phyloP scores from a whole-genome alignment of 2,329 filamentous ascomycete genomes.

The Neopestalotiopsis sp. region DNA sequence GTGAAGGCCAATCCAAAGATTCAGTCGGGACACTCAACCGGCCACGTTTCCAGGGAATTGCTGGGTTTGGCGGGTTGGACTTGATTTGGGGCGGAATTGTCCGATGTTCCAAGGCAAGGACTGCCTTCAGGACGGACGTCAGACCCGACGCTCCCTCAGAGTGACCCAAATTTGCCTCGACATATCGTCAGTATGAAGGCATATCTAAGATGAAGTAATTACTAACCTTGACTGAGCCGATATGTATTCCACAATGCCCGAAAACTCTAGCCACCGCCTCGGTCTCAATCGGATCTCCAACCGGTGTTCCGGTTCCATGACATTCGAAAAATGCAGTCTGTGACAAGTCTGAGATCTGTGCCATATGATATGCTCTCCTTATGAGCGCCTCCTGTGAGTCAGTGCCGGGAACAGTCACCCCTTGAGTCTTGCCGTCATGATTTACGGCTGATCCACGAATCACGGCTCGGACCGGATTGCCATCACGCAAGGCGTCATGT shows the following conservation, averaged over 20 bases:
- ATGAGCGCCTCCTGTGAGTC: constrained; percentile 43
- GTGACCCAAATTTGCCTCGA: constrained; percentile 32
- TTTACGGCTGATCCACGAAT: constrained; percentile 44
- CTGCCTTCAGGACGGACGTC: constrained; percentile 30
- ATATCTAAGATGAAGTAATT: no score
- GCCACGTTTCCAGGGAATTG: constrained; percentile 25
- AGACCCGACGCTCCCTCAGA: constrained; percentile 33
- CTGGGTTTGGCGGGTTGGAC: constrained; percentile 34
- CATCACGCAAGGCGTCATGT: constrained; percentile 48
- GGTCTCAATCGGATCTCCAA: constrained; percentile 31
- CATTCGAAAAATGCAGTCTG: constrained; percentile 32
- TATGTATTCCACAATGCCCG: constrained; percentile 20
- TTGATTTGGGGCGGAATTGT: constrained; percentile 36
- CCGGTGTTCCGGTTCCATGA: constrained; percentile 32
- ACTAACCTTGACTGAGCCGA: constrained; percentile 27
- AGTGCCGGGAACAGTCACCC: constrained; percentile 50
- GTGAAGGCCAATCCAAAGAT: constrained; percentile 23
- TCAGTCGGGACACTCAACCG: constrained; percentile 18
- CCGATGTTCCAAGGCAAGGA: constrained; percentile 24
- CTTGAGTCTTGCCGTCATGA: constrained; percentile 47
- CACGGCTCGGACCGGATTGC: constrained; percentile 41
- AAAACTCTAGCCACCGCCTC: constrained; percentile 27
- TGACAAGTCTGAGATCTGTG: constrained; percentile 33
- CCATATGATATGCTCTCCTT: constrained; percentile 36
- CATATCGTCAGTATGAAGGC: no score